Conservation (phyloP, 306 rosid species). For the Cucumis hystrix region DNA sequence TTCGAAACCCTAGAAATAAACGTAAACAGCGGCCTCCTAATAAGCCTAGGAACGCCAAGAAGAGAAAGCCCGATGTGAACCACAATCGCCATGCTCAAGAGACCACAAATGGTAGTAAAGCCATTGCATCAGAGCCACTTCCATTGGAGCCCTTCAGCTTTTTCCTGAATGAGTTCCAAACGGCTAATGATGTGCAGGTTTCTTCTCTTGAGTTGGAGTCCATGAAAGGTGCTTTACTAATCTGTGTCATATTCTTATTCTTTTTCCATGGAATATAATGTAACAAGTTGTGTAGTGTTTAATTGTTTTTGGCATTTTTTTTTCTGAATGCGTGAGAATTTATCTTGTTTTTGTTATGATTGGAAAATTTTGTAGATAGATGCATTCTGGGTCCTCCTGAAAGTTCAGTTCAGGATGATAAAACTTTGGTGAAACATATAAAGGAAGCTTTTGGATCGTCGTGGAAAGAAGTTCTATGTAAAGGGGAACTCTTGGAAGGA, state of each 20-base stretch:
- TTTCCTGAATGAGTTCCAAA: constrained; percentile 41
- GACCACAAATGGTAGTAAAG: not conserved
- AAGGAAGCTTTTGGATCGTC: constrained; percentile 56
- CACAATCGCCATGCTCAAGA: not conserved
- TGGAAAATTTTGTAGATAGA: constrained; percentile 15
- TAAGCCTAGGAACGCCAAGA: not conserved
- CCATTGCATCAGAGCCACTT: not conserved
- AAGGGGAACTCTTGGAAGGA: constrained; percentile 27
- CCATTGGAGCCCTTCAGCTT: constrained; percentile 30
- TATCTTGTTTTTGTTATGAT: not conserved
- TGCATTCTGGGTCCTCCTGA: constrained; percentile 34
- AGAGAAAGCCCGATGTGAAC: not conserved
- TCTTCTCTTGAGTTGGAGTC: constrained; percentile 71
- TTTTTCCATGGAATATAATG: not conserved
- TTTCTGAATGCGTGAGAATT: not conserved
- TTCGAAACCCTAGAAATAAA: not conserved
- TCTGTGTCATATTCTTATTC: not conserved
- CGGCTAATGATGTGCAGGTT: constrained; percentile 39
- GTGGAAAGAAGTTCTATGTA: constrained; percentile 61
- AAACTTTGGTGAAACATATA: constrained; percentile 23
- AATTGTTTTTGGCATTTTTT: not conserved
- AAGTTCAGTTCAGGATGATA: constrained; percentile 23
- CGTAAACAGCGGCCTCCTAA: not conserved
- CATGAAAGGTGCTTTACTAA: constrained; percentile 28
- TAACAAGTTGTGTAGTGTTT: not conserved